A percentile compares a stretch with the other conserved stretches of the same genome.
phyloP scores from a whole-genome alignment of 805 yeast genomes.

The Candida palmyrensis region DNA sequence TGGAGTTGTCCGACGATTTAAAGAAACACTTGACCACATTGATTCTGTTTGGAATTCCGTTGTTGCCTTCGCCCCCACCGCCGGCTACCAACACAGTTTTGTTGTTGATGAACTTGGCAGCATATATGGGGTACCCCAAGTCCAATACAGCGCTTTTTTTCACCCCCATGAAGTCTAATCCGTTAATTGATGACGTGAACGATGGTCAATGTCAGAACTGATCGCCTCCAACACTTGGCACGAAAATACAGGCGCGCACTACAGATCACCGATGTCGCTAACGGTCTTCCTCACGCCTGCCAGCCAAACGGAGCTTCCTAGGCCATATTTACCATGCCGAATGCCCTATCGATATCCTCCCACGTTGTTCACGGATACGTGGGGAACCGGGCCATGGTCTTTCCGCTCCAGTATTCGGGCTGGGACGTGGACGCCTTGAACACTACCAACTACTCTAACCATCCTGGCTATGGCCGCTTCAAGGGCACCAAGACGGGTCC shows the following conservation, averaged over 20 bases:
- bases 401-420: constrained; percentile 59
- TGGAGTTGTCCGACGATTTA: constrained; percentile 35
- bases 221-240: no score
- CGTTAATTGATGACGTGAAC: no score
- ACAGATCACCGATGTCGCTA: no score
- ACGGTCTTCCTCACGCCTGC: no score
- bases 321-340: constrained; percentile 13
- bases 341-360: constrained; percentile 54
- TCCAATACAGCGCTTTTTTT: constrained; percentile 23
- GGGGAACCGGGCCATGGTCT: constrained; percentile 62
- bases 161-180: constrained; percentile 1
- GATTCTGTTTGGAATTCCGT: constrained; percentile 82
- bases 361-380: constrained; percentile 74
- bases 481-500: constrained; percentile 43
- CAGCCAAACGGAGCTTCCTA: no score
- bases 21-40: constrained; percentile 60
- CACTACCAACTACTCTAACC: constrained; percentile 64
- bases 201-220: no score
- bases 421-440: constrained; percentile 68
- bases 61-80: constrained; percentile 94
- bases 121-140: constrained; percentile 75
- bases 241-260: no score
- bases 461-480: constrained; percentile 63
- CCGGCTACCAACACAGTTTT: constrained; percentile 70
- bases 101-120: constrained; percentile 63